Evolutionary conservation across 1,284 basidiomycete genomes (phyloP).

Genomic region (Cutaneotrichosporon cyanovorans): DNA sequence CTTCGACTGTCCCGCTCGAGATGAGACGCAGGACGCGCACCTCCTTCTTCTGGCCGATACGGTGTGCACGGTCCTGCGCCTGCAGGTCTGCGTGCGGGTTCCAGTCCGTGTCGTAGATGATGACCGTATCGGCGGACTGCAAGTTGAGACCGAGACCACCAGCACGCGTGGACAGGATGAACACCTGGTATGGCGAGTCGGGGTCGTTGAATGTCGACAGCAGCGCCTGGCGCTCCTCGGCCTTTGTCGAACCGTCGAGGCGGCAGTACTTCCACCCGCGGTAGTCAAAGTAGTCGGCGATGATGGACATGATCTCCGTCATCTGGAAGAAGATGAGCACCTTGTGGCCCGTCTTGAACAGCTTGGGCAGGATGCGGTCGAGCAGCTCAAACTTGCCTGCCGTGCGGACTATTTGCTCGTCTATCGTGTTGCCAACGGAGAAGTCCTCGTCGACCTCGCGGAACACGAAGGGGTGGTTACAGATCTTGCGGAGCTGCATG

Average conservation of each 20-base stretch:
- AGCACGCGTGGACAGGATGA: constrained; percentile 92
- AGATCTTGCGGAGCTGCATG: constrained; percentile 99
- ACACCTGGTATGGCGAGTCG: constrained; percentile 83
- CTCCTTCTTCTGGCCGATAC: constrained; percentile 98
- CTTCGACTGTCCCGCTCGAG: constrained; percentile 96
- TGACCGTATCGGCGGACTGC: constrained; percentile 97
- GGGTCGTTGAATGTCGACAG: constrained; percentile 88
- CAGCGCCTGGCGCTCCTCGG: constrained; percentile 88
- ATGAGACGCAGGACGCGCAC: constrained; percentile 95
- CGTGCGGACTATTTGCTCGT: constrained; percentile 78
- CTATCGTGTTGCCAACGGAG: constrained; percentile 55
- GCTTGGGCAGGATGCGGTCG: constrained; percentile 85
- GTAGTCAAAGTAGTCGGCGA: constrained; percentile 94
- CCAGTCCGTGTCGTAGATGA: constrained; percentile 73
- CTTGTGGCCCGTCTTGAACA: constrained; percentile 85
- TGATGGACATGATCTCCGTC: constrained; percentile 99
- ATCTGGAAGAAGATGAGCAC: constrained; percentile 98
- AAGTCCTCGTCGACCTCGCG: constrained; percentile 71
- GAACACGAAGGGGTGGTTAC: constrained; percentile 95
- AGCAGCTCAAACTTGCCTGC: constrained; percentile 96
- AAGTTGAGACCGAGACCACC: constrained; percentile 96
- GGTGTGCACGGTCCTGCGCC: constrained; percentile 74
- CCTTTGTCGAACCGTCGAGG: constrained; percentile 95
- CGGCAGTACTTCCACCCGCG: constrained; percentile 86
- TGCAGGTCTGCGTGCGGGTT: constrained; percentile 97